phyloP scores from a whole-genome alignment of 208 protist species.

The Leishmania tropica region DNA sequence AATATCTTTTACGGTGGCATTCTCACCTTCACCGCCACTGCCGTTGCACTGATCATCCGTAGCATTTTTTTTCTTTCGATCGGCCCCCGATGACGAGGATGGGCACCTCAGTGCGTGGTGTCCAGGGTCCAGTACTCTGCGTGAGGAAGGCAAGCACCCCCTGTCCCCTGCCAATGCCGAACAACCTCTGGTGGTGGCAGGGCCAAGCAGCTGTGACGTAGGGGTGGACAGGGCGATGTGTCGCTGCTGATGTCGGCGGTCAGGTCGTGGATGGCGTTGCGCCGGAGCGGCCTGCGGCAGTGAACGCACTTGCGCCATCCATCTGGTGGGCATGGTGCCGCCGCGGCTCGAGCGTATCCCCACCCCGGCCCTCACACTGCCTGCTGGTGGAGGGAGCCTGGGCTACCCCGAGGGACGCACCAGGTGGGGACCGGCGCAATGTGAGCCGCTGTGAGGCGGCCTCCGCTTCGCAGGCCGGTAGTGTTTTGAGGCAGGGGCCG shows the following conservation, averaged over 20 bases:
- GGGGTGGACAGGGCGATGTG: no score
- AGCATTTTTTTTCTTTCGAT: neutral
- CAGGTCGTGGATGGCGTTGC: neutral
- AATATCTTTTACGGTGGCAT: neutral
- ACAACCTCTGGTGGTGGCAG: neutral
- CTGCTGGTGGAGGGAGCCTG: neutral
- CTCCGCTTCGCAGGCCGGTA: no score
- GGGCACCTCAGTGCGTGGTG: neutral
- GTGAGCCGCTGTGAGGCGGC: no score
- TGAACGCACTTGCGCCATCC: neutral
- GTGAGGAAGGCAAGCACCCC: neutral
- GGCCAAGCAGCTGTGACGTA: no score
- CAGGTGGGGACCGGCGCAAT: no score
- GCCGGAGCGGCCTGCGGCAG: neutral
- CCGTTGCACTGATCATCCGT: constrained; percentile 1
- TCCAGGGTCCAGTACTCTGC: neutral
- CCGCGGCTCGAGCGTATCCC: neutral
- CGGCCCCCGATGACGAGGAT: neutral
- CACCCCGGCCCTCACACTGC: neutral
- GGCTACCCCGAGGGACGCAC: no score
- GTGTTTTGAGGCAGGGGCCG: neutral
- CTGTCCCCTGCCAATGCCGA: neutral
- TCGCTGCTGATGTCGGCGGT: neutral
- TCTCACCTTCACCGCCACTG: neutral
- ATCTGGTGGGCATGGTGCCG: neutral